Conservation (phyloP, 805 yeast species). For the Starmerella ratchasimensis region DNA sequence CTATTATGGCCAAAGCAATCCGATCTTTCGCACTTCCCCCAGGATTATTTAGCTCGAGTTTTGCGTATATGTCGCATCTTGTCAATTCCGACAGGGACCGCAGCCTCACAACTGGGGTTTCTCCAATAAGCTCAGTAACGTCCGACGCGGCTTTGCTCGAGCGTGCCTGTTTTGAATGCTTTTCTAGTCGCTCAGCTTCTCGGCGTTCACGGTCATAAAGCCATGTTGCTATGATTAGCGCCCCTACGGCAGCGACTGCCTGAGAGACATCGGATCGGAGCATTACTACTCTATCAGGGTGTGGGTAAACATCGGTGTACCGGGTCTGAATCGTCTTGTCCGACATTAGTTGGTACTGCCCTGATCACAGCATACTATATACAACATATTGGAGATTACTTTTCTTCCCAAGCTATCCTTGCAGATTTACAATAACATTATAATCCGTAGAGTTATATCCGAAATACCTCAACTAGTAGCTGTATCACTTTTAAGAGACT, state of each 20-base stretch:
- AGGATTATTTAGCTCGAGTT: slow-evolving; percentile 73
- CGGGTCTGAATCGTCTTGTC: no score
- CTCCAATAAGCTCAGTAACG: slow-evolving; percentile 69
- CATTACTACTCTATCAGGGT: no score
- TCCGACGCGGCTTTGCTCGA: slow-evolving; percentile 31
- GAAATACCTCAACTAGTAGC: no score
- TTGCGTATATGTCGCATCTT: slow-evolving; percentile 75
- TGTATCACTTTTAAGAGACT: no score
- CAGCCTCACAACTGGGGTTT: slow-evolving; percentile 72
- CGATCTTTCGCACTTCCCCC: slow-evolving; percentile 95
- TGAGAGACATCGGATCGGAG: no score
- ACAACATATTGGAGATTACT: no score
- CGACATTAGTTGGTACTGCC: no score
- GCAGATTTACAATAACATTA: no score
- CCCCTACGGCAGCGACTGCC: background rate
- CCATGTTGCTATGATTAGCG: slow-evolving; percentile 1
- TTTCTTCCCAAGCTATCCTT: no score
- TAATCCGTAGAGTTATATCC: no score
- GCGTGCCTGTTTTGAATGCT: background rate
- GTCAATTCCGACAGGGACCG: slow-evolving; percentile 57
- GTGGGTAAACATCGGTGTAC: no score
- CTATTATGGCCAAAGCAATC: slow-evolving; percentile 74
- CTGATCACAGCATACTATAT: no score
- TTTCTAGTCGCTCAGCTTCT: background rate
- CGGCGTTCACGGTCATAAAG: background rate